These are phyloP conservation scores for Poronia punctata DNA, from an alignment of 495 filamentous ascomycete species.

Conservation along the genomic window DNA sequence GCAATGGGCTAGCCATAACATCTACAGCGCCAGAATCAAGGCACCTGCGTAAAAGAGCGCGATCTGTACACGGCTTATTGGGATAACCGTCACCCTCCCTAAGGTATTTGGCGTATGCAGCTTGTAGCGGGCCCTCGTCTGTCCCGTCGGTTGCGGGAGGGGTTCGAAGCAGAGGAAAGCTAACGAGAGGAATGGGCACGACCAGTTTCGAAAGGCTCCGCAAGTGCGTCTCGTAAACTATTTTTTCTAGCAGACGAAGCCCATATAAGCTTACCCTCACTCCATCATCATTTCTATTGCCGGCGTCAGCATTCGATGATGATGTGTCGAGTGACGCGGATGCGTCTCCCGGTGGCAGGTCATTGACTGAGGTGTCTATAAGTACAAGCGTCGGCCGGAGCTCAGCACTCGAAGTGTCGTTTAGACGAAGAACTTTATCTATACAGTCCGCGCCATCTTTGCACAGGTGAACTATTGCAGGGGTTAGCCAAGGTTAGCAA, in stretches of 20 bases:
- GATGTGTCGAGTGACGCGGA: slow-evolving; percentile 40
- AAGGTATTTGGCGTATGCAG: slow-evolving; percentile 12
- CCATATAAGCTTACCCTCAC: slow-evolving; percentile 56
- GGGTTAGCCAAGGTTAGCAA: slow-evolving; percentile 21
- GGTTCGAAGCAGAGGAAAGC: slow-evolving; percentile 21
- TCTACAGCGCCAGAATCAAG: slow-evolving; percentile 81
- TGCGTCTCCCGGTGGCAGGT: slow-evolving; percentile 32
- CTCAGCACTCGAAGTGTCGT: slow-evolving; percentile 53
- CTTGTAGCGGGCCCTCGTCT: slow-evolving; percentile 25
- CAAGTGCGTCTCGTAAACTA: slow-evolving; percentile 63
- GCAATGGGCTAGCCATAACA: slow-evolving; percentile 71
- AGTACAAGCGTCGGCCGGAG: slow-evolving; percentile 69
- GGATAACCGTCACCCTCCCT: slow-evolving; percentile 13
- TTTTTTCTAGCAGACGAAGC: slow-evolving; percentile 57
- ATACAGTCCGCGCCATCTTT: slow-evolving; percentile 63
- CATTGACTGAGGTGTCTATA: slow-evolving; percentile 59
- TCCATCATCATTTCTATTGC: slow-evolving; percentile 27
- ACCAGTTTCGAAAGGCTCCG: slow-evolving; percentile 67
- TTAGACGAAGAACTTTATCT: slow-evolving; percentile 58
- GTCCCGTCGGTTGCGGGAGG: slow-evolving; percentile 22
- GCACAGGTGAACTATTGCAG: slow-evolving; percentile 62
- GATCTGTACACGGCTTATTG: slow-evolving; percentile 31
- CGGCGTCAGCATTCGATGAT: slow-evolving; percentile 22
- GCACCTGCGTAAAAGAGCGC: slow-evolving; percentile 51
- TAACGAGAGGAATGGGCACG: slow-evolving; percentile 63